A percentile compares a stretch with the other conserved stretches of the same genome.
These are phyloP conservation scores for Geranium brycei DNA, from an alignment of 345 rosid genomes.

Conservation along the genomic window DNA sequence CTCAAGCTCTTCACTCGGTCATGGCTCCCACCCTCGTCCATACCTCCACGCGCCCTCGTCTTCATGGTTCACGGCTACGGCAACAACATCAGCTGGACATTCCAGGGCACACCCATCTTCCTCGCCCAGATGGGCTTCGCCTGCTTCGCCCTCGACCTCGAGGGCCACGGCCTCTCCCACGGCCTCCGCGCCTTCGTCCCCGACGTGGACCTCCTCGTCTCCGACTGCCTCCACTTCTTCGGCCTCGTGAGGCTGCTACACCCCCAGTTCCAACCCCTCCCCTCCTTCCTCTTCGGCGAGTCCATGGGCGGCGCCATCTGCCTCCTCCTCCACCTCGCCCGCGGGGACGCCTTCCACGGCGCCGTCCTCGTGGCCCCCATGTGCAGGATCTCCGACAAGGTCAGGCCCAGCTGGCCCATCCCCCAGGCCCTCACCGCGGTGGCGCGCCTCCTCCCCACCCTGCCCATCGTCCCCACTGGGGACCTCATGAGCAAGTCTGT, in stretches of 20 bases:
- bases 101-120: conserved; percentile 57
- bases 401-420: conserved; percentile 70
- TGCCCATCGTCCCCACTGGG: conserved; percentile 60
- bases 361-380: conserved; percentile 72
- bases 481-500: conserved; percentile 47
- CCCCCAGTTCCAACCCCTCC: conserved; percentile 25
- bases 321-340: conserved; percentile 46
- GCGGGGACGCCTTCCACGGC: conserved; percentile 43
- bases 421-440: conserved; percentile 38
- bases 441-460: conserved; percentile 58
- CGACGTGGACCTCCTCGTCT: conserved; percentile 50
- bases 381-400: conserved; percentile 69
- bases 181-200: conserved; percentile 60
- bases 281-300: conserved; percentile 60
- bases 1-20: conserved; percentile 60
- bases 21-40: conserved; percentile 42
- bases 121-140: conserved; percentile 71
- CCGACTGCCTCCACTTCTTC: conserved; percentile 47
- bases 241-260: conserved; percentile 31
- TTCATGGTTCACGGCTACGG: conserved; percentile 80
- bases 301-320: conserved; percentile 80
- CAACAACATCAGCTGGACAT: conserved; percentile 74
- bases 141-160: conserved; percentile 66
- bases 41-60: conserved; percentile 52
- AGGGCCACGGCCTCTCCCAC: conserved; percentile 71